phyloP scores from a whole-genome alignment of 164 flowering plant genomes.

The Pachysandra terminalis region DNA sequence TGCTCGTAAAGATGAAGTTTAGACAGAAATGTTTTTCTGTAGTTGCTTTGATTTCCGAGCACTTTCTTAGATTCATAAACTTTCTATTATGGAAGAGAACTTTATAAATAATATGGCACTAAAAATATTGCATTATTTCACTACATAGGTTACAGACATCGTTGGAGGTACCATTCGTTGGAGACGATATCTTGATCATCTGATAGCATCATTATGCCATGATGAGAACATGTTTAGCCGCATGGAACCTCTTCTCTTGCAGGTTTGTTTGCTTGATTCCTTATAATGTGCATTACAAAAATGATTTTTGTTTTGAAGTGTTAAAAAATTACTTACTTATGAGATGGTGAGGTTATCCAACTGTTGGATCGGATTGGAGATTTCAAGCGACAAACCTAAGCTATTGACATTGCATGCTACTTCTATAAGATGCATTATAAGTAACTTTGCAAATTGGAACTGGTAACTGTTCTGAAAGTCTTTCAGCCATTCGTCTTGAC shows the following conservation, averaged over 20 bases:
- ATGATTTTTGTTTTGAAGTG: background rate
- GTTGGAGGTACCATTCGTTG: slow-evolving; percentile 94
- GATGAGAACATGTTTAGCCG: slow-evolving; percentile 41
- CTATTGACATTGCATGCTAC: background rate
- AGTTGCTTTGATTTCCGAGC: background rate
- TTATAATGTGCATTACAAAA: too few species aligned
- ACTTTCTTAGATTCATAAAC: too few species aligned
- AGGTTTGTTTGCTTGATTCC: slow-evolving; percentile 47
- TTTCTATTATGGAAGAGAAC: background rate
- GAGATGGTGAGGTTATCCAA: background rate
- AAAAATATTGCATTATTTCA: background rate
- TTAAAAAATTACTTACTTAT: too few species aligned
- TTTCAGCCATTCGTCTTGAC: background rate
- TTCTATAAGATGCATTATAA: background rate
- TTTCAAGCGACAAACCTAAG: background rate
- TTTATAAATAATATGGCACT: background rate
- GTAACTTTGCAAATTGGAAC: background rate
- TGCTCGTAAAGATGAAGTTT: background rate
- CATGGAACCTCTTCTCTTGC: slow-evolving; percentile 94
- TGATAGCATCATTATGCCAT: slow-evolving; percentile 67
- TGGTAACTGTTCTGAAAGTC: background rate
- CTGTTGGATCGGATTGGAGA: background rate
- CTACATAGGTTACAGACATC: slow-evolving; percentile 71
- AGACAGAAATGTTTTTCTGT: background rate
- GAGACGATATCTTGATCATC: slow-evolving; percentile 85